Evolutionary conservation across 2,329 filamentous ascomycete genomes (phyloP), one percentile per base, ranked within the genome.

Genomic region (Aspergillus sp.): DNA sequence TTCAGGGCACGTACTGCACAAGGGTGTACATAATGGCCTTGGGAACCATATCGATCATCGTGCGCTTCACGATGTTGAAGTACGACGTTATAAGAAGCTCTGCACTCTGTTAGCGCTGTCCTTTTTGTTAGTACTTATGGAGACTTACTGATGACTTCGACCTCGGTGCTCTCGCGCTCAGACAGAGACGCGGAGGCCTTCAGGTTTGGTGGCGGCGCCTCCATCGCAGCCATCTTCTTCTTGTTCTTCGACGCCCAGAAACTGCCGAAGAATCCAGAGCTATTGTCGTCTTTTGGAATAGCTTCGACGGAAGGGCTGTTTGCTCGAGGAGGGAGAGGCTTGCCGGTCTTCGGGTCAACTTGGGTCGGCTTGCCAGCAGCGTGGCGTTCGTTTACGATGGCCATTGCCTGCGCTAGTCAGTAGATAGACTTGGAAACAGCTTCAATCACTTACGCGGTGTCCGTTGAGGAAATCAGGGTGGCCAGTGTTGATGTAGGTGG

Each of bases 191-290:
- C 94, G 3, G 92, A 96, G 38, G 95, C 95, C 83, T 97, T 99
- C 61, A 99, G 87, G 47, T 88, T 94, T 31, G 95, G 87, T 65
- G 95, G 95, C 45, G 95, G 95, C 15, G 95, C 85, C 77, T 99
- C 95, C 95, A 99, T 99, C 52, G 94, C 93, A n/a, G 95, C 95
- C 81, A 96, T 96, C 89, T 97, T 98, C 89, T 99, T 99, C 89
- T 98, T 99, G 83, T 98, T 99, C 87, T 98, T 99, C 74, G 92
- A 93, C 11, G 95, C 92, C 76, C 97, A 99, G 86, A 99, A 99
- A 73, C 92, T 96, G 69, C 95, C 95, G 72, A 99, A 99, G 85
- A 99, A 99, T 43, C 94, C 82, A n/a, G 66, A 63, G 74, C 91
- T 91, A 64, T 77, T 79, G 30, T 79, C 80, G 41, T 81, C 79